phyloP scores from a whole-genome alignment of 2,329 filamentous ascomycete genomes.

The Myotisia sp. region DNA sequence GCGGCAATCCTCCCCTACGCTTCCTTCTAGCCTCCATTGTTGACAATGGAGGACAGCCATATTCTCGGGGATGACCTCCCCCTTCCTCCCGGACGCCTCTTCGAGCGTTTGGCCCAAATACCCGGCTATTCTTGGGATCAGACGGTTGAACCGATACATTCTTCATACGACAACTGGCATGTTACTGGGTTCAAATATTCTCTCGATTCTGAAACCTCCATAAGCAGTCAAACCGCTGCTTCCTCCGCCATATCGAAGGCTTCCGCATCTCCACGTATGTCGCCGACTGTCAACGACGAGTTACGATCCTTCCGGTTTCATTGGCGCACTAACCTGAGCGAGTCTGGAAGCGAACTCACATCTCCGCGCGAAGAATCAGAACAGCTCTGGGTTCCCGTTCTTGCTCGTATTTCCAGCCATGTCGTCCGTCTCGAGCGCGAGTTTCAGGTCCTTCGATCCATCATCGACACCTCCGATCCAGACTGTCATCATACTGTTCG shows the following conservation, averaged over 20 bases:
- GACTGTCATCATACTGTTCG: constrained; percentile 61
- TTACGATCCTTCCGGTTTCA: constrained; percentile 30
- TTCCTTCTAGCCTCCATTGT: background rate
- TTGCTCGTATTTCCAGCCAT: constrained; percentile 73
- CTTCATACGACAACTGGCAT: constrained; percentile 83
- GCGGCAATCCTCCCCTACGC: too few species aligned
- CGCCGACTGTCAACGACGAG: constrained; percentile 30
- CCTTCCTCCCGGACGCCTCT: constrained; percentile 51
- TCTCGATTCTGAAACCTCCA: constrained; percentile 29
- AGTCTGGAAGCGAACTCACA: constrained; percentile 32
- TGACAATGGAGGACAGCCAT: constrained; percentile 17
- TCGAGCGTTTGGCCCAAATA: constrained; percentile 58
- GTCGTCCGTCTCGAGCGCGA: constrained; percentile 71
- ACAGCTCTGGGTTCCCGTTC: constrained; percentile 44
- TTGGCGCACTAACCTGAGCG: constrained; percentile 39
- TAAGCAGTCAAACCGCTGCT: constrained; percentile 16
- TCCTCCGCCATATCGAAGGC: constrained; percentile 34
- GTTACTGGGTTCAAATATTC: constrained; percentile 48
- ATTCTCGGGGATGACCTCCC: constrained; percentile 34
- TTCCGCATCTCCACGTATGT: constrained; percentile 30
- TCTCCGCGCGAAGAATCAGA: constrained; percentile 28
- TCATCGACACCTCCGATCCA: constrained; percentile 58
- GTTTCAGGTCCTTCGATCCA: constrained; percentile 64
- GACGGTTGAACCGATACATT: constrained; percentile 33
- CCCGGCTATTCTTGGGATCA: constrained; percentile 67